Percentiles rank a stretch among this genome's conserved stretches.
phyloP scores from a whole-genome alignment of 352 stramenopile species.

The Phytophthora uliginosa region DNA sequence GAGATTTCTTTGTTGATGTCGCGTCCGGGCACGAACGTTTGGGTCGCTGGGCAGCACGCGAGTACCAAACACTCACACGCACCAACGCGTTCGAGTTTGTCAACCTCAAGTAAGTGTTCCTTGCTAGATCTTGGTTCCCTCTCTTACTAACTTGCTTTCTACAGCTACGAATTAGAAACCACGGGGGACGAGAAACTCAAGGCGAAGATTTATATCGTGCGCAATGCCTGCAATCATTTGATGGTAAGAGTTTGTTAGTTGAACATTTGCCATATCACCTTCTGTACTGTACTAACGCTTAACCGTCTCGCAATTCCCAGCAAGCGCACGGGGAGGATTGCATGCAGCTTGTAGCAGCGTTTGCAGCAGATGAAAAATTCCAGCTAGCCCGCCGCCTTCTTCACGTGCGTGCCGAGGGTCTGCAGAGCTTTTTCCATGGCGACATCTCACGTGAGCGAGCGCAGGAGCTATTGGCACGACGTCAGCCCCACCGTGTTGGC shows the following conservation, averaged over 20 bases:
- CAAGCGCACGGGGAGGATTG: conserved; percentile 66
- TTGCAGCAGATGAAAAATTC: conserved; percentile 74
- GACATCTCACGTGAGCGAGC: conserved; percentile 69
- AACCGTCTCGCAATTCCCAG: conserved; percentile 28
- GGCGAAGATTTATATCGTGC: conserved; percentile 78
- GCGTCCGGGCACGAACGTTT: conserved; percentile 67
- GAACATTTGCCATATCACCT: not conserved
- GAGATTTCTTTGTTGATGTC: conserved; percentile 62
- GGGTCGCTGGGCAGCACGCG: conserved; percentile 63
- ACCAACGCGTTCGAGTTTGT: conserved; percentile 68
- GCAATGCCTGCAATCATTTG: conserved; percentile 78
- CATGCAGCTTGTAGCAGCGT: conserved; percentile 62
- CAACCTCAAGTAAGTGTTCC: conserved; percentile 64
- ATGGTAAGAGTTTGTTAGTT: conserved; percentile 45
- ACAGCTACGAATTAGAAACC: conserved; percentile 70
- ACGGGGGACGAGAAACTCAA: conserved; percentile 38
- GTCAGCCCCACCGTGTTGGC: conserved; percentile 41
- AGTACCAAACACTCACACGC: conserved; percentile 61
- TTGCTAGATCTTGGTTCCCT: not conserved
- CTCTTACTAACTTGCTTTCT: conserved; percentile 5
- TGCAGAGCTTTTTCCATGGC: conserved; percentile 85
- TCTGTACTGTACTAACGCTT: not conserved
- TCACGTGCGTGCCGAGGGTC: conserved; percentile 60
- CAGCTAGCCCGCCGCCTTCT: conserved; percentile 69
- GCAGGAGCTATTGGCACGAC: conserved; percentile 52